phyloP scores from a whole-genome alignment of 768 basidiomycete genomes.

The Boletus rex-veris region DNA sequence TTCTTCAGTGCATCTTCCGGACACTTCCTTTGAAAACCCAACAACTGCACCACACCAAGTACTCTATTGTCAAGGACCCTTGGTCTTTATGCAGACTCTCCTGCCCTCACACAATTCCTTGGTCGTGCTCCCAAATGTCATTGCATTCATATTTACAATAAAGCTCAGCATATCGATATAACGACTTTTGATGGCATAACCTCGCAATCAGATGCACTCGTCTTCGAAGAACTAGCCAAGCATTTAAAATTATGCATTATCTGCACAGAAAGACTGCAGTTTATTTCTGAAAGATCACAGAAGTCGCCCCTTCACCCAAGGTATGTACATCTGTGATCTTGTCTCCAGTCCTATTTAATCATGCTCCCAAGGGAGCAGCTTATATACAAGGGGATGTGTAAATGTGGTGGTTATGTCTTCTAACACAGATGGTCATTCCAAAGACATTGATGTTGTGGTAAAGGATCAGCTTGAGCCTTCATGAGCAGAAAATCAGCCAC shows the following conservation, averaged over 20 bases:
- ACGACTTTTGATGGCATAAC: conserved; percentile 10
- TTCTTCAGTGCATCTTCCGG: conserved; percentile 2
- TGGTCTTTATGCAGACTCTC: conserved; percentile 49
- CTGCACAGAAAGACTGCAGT: conserved; percentile 39
- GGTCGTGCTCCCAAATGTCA: conserved; percentile 42
- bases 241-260: conserved; percentile 31
- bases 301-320: no score
- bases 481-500: no score
- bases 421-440: no score
- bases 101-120: conserved; percentile 49
- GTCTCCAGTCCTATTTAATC: no score
- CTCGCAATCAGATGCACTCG: not conserved
- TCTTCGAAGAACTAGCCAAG: not conserved
- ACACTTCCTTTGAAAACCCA: conserved; percentile 2
- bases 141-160: conserved; percentile 36
- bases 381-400: no score
- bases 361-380: no score
- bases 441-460: no score
- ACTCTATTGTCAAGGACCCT: conserved; percentile 46
- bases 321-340: no score
- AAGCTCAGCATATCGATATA: conserved; percentile 36
- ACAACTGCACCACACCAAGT: conserved; percentile 24
- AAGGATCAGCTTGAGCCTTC: no score
- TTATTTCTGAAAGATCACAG: no score
- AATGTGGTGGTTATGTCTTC: no score